A percentile compares a stretch with the other conserved stretches of the same genome.
These are phyloP conservation scores for Fusarium oligoseptatum DNA, from an alignment of 2,329 filamentous ascomycete genomes.

Conservation along the genomic window DNA sequence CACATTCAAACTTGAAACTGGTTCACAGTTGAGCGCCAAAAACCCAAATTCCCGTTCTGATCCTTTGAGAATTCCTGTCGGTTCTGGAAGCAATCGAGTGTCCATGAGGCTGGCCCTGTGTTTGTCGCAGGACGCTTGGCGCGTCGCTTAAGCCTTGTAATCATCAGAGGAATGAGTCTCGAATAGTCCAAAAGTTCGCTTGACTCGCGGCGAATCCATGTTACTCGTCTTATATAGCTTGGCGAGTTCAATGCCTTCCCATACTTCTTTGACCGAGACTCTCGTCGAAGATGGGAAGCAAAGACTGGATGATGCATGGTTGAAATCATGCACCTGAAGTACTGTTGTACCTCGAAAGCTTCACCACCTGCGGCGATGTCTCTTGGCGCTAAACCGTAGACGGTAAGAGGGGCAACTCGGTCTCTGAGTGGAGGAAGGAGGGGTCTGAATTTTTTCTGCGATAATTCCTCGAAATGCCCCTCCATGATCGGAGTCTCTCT, in stretches of 20 bases:
- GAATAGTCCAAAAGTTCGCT: neutral
- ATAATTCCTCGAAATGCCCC: conserved; percentile 43
- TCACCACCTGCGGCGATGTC: neutral
- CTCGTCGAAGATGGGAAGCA: neutral
- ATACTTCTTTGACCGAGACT: neutral
- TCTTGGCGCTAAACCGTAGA: conserved; percentile 43
- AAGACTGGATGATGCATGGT: neutral
- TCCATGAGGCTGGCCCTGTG: neutral
- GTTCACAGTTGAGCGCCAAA: conserved; percentile 10
- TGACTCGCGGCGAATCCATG: neutral
- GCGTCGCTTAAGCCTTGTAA: conserved; percentile 13
- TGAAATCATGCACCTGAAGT: no score
- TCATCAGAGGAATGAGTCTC: conserved; percentile 21
- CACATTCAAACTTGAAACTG: neutral
- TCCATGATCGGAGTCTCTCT: conserved; percentile 40
- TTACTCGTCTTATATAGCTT: neutral
- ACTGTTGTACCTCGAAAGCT: neutral
- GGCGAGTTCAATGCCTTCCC: no score
- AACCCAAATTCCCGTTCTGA: conserved; percentile 1
- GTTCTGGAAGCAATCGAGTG: conserved; percentile 19
- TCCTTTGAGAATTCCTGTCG: neutral
- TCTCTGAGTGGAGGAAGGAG: conserved; percentile 38
- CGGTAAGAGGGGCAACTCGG: conserved; percentile 50
- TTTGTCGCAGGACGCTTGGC: conserved; percentile 13
- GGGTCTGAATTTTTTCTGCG: conserved; percentile 45